Evolutionary conservation across 441 rosid genomes (phyloP).

Genomic region (Manihot esculenta): DNA sequence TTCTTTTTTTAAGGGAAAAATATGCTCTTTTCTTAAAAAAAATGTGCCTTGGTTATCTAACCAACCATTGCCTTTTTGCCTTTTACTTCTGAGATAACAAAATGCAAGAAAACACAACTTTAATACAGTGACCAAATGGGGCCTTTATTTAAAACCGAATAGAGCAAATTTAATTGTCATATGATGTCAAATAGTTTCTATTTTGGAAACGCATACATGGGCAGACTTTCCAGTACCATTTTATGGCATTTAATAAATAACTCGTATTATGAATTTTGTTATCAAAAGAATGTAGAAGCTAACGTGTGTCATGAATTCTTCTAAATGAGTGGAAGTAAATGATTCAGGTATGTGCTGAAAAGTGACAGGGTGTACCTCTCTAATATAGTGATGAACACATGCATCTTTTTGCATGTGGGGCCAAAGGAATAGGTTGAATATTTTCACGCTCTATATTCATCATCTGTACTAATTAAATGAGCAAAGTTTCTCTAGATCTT

Average conservation of each 20-base stretch:
- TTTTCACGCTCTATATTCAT: conserved; percentile 13
- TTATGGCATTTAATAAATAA: no score
- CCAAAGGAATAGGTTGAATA: neutral
- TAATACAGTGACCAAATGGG: neutral
- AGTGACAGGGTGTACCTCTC: neutral
- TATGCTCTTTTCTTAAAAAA: neutral
- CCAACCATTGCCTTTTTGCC: neutral
- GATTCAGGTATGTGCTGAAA: neutral
- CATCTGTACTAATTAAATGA: conserved; percentile 14
- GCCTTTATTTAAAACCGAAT: neutral
- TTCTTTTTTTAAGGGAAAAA: neutral
- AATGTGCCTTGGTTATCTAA: neutral
- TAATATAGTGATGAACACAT: neutral
- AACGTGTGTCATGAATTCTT: conserved; percentile 1
- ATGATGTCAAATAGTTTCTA: neutral
- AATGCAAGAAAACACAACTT: neutral
- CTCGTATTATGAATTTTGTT: neutral
- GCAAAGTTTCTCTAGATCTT: conserved; percentile 30
- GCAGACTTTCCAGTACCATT: no score
- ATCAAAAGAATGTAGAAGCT: neutral
- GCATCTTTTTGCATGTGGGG: neutral
- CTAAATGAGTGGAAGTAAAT: conserved; percentile 2
- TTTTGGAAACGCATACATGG: no score
- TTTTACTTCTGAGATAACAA: conserved; percentile 2
- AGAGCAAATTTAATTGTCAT: neutral